Evolutionary conservation across 352 stramenopile genomes (phyloP).

Genomic region (Phytophthora syringae): DNA sequence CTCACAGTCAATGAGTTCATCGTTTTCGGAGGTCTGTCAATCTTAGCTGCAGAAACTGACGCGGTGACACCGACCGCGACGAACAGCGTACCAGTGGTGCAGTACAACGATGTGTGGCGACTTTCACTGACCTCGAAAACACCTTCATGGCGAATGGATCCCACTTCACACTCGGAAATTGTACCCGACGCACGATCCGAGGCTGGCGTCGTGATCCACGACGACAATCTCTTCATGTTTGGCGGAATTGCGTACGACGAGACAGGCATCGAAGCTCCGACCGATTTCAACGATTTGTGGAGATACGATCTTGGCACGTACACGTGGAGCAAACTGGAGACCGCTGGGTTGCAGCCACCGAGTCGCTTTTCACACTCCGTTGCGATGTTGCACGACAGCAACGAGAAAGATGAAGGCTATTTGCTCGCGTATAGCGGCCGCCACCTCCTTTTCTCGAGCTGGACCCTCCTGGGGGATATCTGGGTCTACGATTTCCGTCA

Average conservation of each 20-base stretch:
- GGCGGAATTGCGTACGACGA: slow-evolving; percentile 75
- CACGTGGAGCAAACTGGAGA: slow-evolving; percentile 48
- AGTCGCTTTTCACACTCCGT: slow-evolving; percentile 73
- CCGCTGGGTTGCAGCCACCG: slow-evolving; percentile 31
- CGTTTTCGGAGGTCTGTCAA: slow-evolving; percentile 58
- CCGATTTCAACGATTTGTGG: slow-evolving; percentile 72
- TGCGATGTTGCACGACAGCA: slow-evolving; percentile 38
- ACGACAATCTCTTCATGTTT: slow-evolving; percentile 67
- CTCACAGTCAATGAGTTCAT: slow-evolving; percentile 50
- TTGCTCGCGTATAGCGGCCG: slow-evolving; percentile 68
- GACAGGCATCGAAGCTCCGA: slow-evolving; percentile 33
- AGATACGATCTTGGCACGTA: slow-evolving; percentile 55
- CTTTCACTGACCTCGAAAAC: slow-evolving; percentile 36
- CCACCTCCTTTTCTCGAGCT: slow-evolving; percentile 50
- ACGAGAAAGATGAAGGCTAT: slow-evolving; percentile 34
- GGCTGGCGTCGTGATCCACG: slow-evolving; percentile 51
- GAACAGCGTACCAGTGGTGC: slow-evolving; percentile 37
- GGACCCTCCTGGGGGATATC: slow-evolving; percentile 58
- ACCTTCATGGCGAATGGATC: slow-evolving; percentile 50
- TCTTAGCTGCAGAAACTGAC: slow-evolving; percentile 25
- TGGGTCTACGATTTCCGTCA: slow-evolving; percentile 67
- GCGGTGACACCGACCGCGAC: background rate
- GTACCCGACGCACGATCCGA: slow-evolving; percentile 54
- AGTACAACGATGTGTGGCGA: slow-evolving; percentile 66
- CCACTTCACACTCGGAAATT: slow-evolving; percentile 8